Conservation (phyloP, 2,329 filamentous ascomycete genomes). For the Arthroderma uncinatum region DNA sequence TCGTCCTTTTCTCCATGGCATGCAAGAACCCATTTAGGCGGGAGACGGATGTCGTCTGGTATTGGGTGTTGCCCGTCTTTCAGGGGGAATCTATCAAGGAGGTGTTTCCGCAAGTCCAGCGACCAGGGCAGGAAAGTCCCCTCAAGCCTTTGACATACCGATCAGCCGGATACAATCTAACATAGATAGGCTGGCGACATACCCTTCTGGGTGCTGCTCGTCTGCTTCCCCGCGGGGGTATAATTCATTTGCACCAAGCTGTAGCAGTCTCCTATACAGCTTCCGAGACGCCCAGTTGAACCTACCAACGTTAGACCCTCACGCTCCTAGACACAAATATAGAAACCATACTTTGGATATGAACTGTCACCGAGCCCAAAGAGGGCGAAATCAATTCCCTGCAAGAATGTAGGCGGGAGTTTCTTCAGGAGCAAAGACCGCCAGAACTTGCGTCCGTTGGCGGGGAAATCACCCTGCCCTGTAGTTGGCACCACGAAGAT, state of each 20-base stretch:
- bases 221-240: slow-evolving; percentile 77
- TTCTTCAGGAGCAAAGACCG: slow-evolving; percentile 68
- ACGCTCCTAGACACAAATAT: not conserved
- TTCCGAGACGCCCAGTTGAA: slow-evolving; percentile 92
- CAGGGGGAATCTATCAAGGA: slow-evolving; percentile 59
- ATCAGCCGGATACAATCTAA: not conserved
- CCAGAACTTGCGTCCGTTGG: slow-evolving; percentile 76
- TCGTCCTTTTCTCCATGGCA: not conserved
- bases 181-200: slow-evolving; percentile 11
- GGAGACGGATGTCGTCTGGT: slow-evolving; percentile 59
- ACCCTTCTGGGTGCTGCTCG: slow-evolving; percentile 89
- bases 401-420: slow-evolving; percentile 59
- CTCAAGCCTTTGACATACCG: slow-evolving; percentile 50
- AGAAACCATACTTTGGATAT: slow-evolving; percentile 63
- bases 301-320: slow-evolving; percentile 35
- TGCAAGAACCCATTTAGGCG: slow-evolving; percentile 57
- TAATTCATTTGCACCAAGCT: slow-evolving; percentile 69
- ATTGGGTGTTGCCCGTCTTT: slow-evolving; percentile 58
- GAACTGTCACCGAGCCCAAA: slow-evolving; percentile 93
- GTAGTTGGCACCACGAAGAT: slow-evolving; percentile 84
- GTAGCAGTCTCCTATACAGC: slow-evolving; percentile 68
- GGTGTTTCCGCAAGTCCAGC: slow-evolving; percentile 51
- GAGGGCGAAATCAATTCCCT: slow-evolving; percentile 60
- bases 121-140: slow-evolving; percentile 73
- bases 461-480: slow-evolving; percentile 84